Base-by-base conservation (phyloP, 2,329 filamentous ascomycete species). In the Alternaria postmessia region DNA sequence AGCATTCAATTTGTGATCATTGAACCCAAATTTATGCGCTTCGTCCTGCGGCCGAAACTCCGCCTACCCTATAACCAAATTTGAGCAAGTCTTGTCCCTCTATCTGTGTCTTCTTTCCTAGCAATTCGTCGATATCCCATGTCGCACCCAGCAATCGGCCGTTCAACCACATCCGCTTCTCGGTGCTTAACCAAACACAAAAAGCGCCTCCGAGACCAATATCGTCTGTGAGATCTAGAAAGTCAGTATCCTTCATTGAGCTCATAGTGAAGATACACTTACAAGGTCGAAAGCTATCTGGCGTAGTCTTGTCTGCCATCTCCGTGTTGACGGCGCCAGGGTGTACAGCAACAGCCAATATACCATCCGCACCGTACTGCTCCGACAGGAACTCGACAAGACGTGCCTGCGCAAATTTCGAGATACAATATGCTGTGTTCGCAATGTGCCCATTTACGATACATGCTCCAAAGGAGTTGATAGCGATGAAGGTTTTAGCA, bases 391-490 rank as follows among this genome's bases (percentile, higher is more conserved):
- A 70, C 60, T 77, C 73, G 0, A 73, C 49, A 4, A 76, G 24
- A 11, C 75, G 49, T 4, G 61, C 68, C 30, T 75, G 73, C 18
- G 73, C 72, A 51, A 75, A 70, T 48, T 75, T 75, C 14, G 65
- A 70, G 0, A 77, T 47, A 46, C 70, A 75, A 51, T 75, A 75
- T 34, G 67, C 70, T 7, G 69, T 70, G 61, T 80, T 82, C 2
- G 79, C 81, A 48, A 81, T 78, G 5, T 75, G 71, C 0, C 80
- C 81, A 7, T 70, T 67, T 2, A 77, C 71, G 4, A 81, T 79
- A 9, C 70, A 76, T 5, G 66, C 72, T 20, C 73, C 75, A 59
- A 77, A 79, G 4, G 66, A 70, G 1, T 65, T 63, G 3, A 75
- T 67, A 1, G 62, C 70, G 22, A 75, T 66, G 51, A 77, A 74